These are phyloP conservation scores for Fusarium sp. DNA, from an alignment of 2,329 filamentous ascomycete species.

Conservation along the genomic window DNA sequence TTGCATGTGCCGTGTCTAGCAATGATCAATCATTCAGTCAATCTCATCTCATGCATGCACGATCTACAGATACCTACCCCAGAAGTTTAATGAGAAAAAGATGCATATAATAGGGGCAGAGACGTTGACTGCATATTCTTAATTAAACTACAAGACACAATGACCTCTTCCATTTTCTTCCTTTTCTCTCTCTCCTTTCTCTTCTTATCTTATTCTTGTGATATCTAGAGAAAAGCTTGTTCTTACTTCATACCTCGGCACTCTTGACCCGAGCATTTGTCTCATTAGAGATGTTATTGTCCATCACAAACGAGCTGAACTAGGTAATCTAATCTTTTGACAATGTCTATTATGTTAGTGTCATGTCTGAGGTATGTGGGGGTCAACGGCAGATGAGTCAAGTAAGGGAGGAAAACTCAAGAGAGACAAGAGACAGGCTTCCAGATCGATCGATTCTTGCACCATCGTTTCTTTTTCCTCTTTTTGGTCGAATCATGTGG, in stretches of 20 bases:
- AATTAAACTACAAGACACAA: background rate
- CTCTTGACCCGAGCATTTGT: background rate
- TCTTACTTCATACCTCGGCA: background rate
- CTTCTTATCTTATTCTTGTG: too few species aligned
- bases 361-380: background rate
- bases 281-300: conserved; percentile 23
- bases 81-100: background rate
- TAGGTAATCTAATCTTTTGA: background rate
- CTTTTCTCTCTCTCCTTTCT: background rate
- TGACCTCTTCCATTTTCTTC: background rate
- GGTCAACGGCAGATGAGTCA: background rate
- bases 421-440: conserved; percentile 8
- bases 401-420: conserved; percentile 11
- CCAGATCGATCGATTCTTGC: conserved; percentile 19
- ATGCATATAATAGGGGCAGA: background rate
- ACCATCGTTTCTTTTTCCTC: background rate
- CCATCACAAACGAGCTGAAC: background rate
- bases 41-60: background rate
- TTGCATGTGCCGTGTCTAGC: conserved; percentile 3
- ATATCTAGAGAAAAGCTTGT: background rate
- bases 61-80: background rate
- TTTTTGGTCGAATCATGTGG: background rate
- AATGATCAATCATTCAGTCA: background rate
- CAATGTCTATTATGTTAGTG: conserved; percentile 4
- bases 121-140: background rate